These are phyloP conservation scores for Tulasnella sp. DNA, from an alignment of 768 basidiomycete genomes.

Conservation along the genomic window DNA sequence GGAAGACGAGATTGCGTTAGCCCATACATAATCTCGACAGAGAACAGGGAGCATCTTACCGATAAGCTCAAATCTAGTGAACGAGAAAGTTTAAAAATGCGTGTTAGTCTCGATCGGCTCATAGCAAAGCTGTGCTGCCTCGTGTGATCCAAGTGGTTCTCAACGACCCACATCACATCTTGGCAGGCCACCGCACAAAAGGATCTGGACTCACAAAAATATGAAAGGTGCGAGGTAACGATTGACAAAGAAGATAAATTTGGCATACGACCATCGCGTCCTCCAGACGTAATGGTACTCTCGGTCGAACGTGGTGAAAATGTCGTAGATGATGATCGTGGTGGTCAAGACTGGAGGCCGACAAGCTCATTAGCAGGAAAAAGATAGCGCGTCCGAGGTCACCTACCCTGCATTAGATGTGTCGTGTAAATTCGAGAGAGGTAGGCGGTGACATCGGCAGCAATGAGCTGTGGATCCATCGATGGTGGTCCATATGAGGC, in stretches of 20 bases:
- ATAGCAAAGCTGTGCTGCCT: not conserved
- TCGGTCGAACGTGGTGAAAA: not conserved
- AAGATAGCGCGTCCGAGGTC: not conserved
- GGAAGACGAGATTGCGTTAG: not conserved
- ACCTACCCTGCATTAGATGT: not conserved
- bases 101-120: not conserved
- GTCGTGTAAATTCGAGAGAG: not conserved
- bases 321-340: slow-evolving; percentile 3
- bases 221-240: not conserved
- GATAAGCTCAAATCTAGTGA: not conserved
- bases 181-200: not conserved
- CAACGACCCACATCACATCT: not conserved
- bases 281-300: slow-evolving; percentile 3
- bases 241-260: not conserved
- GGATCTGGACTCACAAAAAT: not conserved
- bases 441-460: not conserved
- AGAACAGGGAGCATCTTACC: not conserved
- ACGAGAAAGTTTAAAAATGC: not conserved
- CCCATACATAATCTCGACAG: not conserved
- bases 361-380: no score
- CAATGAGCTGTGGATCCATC: not conserved
- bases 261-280: not conserved
- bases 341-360: not conserved
- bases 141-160: not conserved
- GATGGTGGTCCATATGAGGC: not conserved